Conservation (phyloP, 805 yeast species). For the Myxozyma lipomycoides region DNA sequence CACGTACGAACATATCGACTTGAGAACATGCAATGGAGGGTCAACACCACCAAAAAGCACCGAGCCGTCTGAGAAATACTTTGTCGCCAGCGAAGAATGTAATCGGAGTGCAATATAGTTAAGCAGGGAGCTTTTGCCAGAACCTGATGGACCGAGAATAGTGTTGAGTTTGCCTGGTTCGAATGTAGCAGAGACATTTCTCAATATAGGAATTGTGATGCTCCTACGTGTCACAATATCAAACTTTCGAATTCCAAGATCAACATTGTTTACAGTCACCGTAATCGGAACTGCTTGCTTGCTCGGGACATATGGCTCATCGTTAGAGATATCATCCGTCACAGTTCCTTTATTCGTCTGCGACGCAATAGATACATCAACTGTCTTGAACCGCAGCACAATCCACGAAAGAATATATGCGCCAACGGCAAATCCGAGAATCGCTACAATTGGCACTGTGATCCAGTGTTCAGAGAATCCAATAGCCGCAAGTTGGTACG, state of each 20-base stretch:
- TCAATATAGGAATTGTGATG: too few relatives aligned
- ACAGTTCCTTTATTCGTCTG: too few relatives aligned
- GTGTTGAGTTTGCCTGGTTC: constrained; percentile 60
- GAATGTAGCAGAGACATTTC: constrained; percentile 51
- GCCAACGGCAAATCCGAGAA: constrained; percentile 57
- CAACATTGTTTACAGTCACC: too few relatives aligned
- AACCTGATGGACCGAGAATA: constrained; percentile 79
- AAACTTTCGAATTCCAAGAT: constrained; percentile 31
- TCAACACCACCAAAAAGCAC: constrained; percentile 43
- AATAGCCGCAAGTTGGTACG: constrained; percentile 48
- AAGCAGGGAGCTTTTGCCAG: constrained; percentile 68
- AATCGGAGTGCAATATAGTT: constrained; percentile 61
- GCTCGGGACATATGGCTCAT: too few relatives aligned
- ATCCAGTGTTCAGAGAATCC: constrained; percentile 58
- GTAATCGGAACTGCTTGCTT: too few relatives aligned
- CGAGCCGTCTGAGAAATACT: constrained; percentile 41
- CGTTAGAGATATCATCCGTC: too few relatives aligned
- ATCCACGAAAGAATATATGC: constrained; percentile 49
- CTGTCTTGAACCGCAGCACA: constrained; percentile 47
- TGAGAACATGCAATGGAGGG: constrained; percentile 37
- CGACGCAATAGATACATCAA: constrained; percentile 51
- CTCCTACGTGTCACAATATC: too few relatives aligned
- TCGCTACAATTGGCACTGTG: constrained; percentile 57
- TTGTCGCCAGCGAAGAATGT: constrained; percentile 37
- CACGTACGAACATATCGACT: constrained; percentile 62